These are phyloP conservation scores for Helichrysum umbraculigerum DNA, from an alignment of 129 eudicot genomes.

Conservation along the genomic window DNA sequence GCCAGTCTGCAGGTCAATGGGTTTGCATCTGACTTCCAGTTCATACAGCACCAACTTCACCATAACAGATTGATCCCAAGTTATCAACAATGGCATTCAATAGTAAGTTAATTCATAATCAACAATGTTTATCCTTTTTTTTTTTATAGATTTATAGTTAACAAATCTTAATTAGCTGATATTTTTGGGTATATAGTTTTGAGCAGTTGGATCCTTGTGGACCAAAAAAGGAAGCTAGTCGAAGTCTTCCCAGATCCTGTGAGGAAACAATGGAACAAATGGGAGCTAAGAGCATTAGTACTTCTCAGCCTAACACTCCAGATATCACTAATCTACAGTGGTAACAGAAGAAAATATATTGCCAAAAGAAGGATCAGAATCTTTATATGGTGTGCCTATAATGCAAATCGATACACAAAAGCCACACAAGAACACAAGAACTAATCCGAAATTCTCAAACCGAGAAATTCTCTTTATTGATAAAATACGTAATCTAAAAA, in stretches of 20 bases:
- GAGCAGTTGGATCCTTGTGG: background rate
- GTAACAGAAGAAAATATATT: background rate
- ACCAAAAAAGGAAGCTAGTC: background rate
- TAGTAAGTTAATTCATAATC: background rate
- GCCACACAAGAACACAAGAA: too few species aligned
- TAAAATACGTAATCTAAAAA: too few species aligned
- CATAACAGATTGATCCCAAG: slow-evolving; percentile 19
- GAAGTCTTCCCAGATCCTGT: background rate
- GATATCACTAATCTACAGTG: background rate
- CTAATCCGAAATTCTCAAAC: too few species aligned
- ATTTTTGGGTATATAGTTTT: background rate
- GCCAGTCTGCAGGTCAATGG: background rate
- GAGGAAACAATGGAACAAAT: background rate
- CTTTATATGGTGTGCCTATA: background rate
- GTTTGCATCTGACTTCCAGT: background rate
- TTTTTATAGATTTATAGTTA: too few species aligned
- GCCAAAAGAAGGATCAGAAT: background rate
- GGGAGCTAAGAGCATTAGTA: background rate
- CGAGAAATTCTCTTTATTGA: too few species aligned
- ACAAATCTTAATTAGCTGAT: too few species aligned
- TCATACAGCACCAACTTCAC: slow-evolving; percentile 7
- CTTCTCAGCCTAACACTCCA: background rate
- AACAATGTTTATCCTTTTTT: too few species aligned
- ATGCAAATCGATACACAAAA: too few species aligned
- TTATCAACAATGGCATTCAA: slow-evolving; percentile 26